Conservation (phyloP, 805 yeast species). For the Cyberlindnera japonica region DNA sequence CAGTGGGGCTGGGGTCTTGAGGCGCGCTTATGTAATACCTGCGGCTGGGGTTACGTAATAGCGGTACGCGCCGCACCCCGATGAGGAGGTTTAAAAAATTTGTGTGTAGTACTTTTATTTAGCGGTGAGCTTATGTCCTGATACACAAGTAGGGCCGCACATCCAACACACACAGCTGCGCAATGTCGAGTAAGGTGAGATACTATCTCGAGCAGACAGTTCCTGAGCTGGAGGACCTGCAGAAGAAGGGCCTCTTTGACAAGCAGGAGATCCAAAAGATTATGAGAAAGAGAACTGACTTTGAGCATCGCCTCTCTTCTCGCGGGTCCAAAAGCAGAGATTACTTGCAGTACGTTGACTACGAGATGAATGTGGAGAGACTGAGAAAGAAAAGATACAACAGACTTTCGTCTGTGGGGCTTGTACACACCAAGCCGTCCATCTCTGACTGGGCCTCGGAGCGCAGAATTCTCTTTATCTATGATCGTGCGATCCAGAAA, state of each 20-base stretch:
- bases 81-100: too few species aligned
- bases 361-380: conserved; percentile 75
- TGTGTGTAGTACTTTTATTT: too few species aligned
- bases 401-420: conserved; percentile 53
- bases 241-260: conserved; percentile 74
- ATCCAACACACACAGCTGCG: not conserved
- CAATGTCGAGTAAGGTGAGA: conserved; percentile 40
- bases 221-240: conserved; percentile 88
- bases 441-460: conserved; percentile 85
- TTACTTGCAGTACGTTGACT: conserved; percentile 72
- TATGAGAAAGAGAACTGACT: conserved; percentile 92
- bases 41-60: too few species aligned
- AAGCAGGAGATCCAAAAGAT: conserved; percentile 78
- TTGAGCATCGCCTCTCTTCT: conserved; percentile 84
- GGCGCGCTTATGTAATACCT: too few species aligned
- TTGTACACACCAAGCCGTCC: conserved; percentile 57
- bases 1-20: too few species aligned
- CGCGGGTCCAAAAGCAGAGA: conserved; percentile 79
- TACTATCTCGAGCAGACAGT: conserved; percentile 65
- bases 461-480: conserved; percentile 76
- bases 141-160: too few species aligned
- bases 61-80: too few species aligned
- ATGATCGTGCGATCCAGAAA: conserved; percentile 74
- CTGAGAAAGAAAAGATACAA: conserved; percentile 67
- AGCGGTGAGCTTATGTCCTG: too few species aligned